These are phyloP conservation scores for Mycotypha africana DNA, from an alignment of 371 early-diverging fungal genomes.

Conservation along the genomic window DNA sequence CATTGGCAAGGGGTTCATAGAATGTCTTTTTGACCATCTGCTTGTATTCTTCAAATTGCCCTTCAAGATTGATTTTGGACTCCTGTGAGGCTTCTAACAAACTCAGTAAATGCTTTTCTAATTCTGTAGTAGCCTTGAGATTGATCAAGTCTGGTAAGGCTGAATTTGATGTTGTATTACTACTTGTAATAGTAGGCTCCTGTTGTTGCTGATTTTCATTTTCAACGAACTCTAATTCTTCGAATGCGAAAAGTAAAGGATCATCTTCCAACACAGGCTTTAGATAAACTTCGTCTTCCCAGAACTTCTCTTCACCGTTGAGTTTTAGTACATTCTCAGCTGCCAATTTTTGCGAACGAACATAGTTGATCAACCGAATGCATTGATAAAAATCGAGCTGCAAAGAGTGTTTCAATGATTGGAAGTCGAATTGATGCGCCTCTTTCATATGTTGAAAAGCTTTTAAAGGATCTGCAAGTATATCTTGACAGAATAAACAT, in stretches of 20 bases:
- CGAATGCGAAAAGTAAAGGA: slow-evolving; percentile 64
- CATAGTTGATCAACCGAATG: slow-evolving; percentile 82
- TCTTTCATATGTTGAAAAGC: slow-evolving; percentile 63
- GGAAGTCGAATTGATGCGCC: slow-evolving; percentile 69
- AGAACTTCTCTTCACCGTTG: slow-evolving; percentile 52
- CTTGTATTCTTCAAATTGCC: slow-evolving; percentile 67
- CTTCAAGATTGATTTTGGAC: slow-evolving; percentile 38
- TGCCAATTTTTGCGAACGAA: slow-evolving; percentile 48
- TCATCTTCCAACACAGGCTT: slow-evolving; percentile 81
- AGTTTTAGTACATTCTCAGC: slow-evolving; percentile 8
- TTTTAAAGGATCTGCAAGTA: slow-evolving; percentile 39
- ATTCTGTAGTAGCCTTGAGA: slow-evolving; percentile 37
- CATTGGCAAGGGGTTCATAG: slow-evolving; percentile 44
- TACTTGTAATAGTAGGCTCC: not conserved
- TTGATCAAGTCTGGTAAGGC: too few relatives aligned
- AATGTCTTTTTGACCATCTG: slow-evolving; percentile 66
- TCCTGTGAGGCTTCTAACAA: slow-evolving; percentile 46
- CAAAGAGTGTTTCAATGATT: slow-evolving; percentile 40
- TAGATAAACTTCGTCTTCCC: slow-evolving; percentile 69
- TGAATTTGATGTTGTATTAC: too few relatives aligned
- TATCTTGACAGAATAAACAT: slow-evolving; percentile 69
- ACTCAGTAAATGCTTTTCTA: slow-evolving; percentile 53
- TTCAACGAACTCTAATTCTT: slow-evolving; percentile 43
- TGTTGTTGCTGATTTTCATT: too few relatives aligned
- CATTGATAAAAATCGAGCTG: slow-evolving; percentile 80